Base-by-base conservation (phyloP, 192 early-diverging fungal genomes). In the Entomortierella lignicola region DNA sequence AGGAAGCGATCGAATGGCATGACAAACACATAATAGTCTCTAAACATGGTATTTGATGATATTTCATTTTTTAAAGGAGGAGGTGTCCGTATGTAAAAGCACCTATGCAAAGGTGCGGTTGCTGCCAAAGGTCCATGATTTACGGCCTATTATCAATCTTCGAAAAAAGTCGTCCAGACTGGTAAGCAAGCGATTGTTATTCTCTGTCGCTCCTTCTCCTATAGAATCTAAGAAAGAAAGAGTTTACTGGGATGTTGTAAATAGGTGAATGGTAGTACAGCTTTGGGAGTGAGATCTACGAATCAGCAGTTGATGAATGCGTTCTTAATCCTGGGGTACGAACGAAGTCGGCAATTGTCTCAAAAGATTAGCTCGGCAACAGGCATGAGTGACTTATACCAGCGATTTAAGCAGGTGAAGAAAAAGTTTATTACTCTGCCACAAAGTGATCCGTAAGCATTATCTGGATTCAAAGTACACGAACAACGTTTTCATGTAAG, bases 61-160 rank as follows among this genome's bases (percentile, higher is more conserved):
- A 21, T 13, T 3, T 41, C 18, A 34, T 42, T 17, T 29, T 2
- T 1, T 48, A 10, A 48, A 62, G 63, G 42, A 51, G 1, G 68
- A 56, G 12, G 44, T 66, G 26, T 13, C 37, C 5, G 29, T 39
- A 2, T 83, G 68, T 55, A 43, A 61, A 0, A 85, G 86, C 51
- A 77, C 63, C 2, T 90, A 83, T 69, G 88, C 92, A n/a, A 86
- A 81, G 50, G 71, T 98, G 17, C 89, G 96, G 0, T 83, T 98
- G 42, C 85, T 98, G 26, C 95, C 95, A 43, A 98, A 98, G 75
- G 84, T 82, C 34, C 55, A 64, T 23, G 93, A 92, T 7, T 79
- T 93, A n/a, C 88, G 96, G 13, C 84, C 92, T 18, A 96, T 98
- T 67, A 89, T 86, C 55, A 96, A 96, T 56, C 75, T 95, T 39